These are phyloP conservation scores for Ophiosphaerella herpotricha DNA, from an alignment of 2,329 filamentous ascomycete genomes.

Conservation along the genomic window DNA sequence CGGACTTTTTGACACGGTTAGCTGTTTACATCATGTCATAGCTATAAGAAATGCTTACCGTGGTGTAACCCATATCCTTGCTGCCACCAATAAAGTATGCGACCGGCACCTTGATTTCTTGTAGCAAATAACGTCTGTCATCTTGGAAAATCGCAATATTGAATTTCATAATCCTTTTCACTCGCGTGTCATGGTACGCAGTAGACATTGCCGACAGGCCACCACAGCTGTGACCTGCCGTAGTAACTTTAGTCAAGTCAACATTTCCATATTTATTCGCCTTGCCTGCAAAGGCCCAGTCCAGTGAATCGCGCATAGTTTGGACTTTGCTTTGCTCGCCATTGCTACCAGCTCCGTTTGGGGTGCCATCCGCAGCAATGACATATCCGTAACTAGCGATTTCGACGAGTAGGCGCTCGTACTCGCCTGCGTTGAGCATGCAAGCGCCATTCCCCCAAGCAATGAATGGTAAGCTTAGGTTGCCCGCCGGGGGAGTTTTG, in stretches of 20 bases:
- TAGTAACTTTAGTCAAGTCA: slow-evolving; percentile 21
- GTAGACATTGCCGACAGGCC: slow-evolving; percentile 22
- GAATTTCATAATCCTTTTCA: slow-evolving; percentile 24
- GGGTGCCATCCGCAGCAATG: slow-evolving; percentile 24
- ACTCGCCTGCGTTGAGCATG: slow-evolving; percentile 13
- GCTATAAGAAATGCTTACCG: slow-evolving; percentile 11
- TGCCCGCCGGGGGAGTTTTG: slow-evolving; percentile 15
- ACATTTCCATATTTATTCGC: slow-evolving; percentile 26
- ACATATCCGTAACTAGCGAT: slow-evolving; percentile 26
- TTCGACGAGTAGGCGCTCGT: slow-evolving; percentile 23
- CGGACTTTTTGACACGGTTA: slow-evolving; percentile 8
- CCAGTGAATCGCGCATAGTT: slow-evolving; percentile 23
- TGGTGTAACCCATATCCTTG: slow-evolving; percentile 22
- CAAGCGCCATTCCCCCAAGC: slow-evolving; percentile 27
- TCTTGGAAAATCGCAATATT: slow-evolving; percentile 27
- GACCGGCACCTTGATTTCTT: slow-evolving; percentile 26
- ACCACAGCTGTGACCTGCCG: slow-evolving; percentile 23
- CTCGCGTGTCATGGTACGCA: slow-evolving; percentile 23
- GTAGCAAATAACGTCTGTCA: slow-evolving; percentile 20
- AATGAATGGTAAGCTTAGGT: slow-evolving; percentile 22
- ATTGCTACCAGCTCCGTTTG: slow-evolving; percentile 5
- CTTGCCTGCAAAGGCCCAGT: slow-evolving; percentile 23
- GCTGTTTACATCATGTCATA: neutral
- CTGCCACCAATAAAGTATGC: slow-evolving; percentile 22
- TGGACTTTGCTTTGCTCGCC: slow-evolving; percentile 23